Base-by-base conservation (phyloP, 2,329 filamentous ascomycete species). In the Dothideomycetes sp. region DNA sequence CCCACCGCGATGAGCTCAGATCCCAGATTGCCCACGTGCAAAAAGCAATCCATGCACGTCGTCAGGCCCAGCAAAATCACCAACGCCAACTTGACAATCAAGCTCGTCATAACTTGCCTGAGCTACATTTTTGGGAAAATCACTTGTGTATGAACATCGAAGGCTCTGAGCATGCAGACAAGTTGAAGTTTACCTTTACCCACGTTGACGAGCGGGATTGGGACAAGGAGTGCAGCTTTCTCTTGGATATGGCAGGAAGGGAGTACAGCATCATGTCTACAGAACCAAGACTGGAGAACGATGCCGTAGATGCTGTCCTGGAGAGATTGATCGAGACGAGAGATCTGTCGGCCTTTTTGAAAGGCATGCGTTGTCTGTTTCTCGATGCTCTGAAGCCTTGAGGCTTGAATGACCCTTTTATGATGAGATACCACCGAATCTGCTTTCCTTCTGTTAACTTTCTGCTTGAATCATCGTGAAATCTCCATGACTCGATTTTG, bases 111-210 rank as follows among this genome's bases (percentile, higher is more conserved):
- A 96, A 98, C 61, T 75, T 84, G 32, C 91, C 91, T 0, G 91
- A 98, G 65, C 72, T 98, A 34, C 84, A 88, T 50, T 96, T 96
- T 58, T 98, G 91, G 91, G 84, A 94, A 58, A 82, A 81, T 40
- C 91, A 89, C 57, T 68, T 98, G 44, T 88, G 89, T 43, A 61
- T 96, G 56, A 72, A 82, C 45, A 93, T 98, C 54, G 89, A 96
- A 84, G 0, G 88, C 85, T 1, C 75, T 77, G 55, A 56, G 4
- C 46, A 51, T 12, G 79, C 84, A 46, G 88, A 95, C 61, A 74
- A 84, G 18, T 69, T 98, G 50, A 89, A 89, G 61, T 94, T 98
- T 58, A 75, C 91, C 2, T 98, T 86, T 56, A 83, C 78, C 19
- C 84, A 93, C 59, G 69, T 96, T 34, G 79, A 93, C 55, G 86